A percentile compares a stretch with the other conserved stretches of the same genome.
Evolutionary conservation across 2,329 filamentous ascomycete genomes (phyloP).

Genomic region (Pseudopyricularia cyperi): DNA sequence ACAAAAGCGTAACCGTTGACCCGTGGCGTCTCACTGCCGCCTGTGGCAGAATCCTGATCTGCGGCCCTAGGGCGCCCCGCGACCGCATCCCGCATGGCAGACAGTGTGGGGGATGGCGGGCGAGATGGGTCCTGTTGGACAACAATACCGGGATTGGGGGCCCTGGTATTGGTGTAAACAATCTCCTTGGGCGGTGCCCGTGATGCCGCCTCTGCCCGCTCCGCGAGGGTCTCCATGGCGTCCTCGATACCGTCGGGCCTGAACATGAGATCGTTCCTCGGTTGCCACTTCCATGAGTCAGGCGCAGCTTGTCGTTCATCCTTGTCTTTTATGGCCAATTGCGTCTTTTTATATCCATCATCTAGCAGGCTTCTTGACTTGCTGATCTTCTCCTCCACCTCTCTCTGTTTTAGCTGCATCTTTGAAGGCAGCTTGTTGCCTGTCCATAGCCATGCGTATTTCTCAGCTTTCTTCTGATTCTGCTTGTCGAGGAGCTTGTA

Average conservation of each 20-base stretch:
- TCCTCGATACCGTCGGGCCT: conserved; percentile 52
- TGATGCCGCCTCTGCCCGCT: conserved; percentile 57
- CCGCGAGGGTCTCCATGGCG: conserved; percentile 45
- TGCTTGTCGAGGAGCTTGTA: conserved; percentile 84
- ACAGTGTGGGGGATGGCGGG: conserved; percentile 71
- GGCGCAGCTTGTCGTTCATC: conserved; percentile 64
- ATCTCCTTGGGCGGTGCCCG: conserved; percentile 66
- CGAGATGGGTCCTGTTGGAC: conserved; percentile 20
- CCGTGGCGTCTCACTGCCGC: conserved; percentile 63
- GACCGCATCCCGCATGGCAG: conserved; percentile 73
- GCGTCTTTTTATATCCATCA: conserved; percentile 42
- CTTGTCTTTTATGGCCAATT: conserved; percentile 49
- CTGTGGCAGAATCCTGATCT: conserved; percentile 44
- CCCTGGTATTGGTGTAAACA: conserved; percentile 70
- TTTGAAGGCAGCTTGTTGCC: conserved; percentile 80
- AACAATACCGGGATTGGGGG: conserved; percentile 36
- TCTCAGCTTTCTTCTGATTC: conserved; percentile 71
- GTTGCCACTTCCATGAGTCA: conserved; percentile 60
- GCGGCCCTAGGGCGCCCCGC: conserved; percentile 53
- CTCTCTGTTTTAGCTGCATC: conserved; percentile 56
- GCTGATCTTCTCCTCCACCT: conserved; percentile 40
- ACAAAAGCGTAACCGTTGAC: conserved; percentile 94
- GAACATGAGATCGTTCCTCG: conserved; percentile 86
- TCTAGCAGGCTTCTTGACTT: conserved; percentile 34
- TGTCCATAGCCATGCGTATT: conserved; percentile 79